Percentiles rank a stretch among this genome's conserved stretches.
Conservation (phyloP, 2,329 filamentous ascomycete genomes). For the Exophiala viscosa region DNA sequence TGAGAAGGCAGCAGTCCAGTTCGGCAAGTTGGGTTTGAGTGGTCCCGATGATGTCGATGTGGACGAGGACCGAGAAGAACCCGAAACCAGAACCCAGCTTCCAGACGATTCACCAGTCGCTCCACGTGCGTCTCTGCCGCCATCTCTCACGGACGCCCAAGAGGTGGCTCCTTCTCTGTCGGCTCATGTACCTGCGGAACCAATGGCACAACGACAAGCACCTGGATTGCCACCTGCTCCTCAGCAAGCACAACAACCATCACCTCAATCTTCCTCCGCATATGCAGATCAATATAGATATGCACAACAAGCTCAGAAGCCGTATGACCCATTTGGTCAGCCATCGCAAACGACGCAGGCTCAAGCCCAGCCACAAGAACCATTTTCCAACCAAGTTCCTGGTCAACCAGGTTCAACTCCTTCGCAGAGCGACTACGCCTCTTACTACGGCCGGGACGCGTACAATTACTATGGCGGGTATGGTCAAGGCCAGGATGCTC, state of each 20-base stretch:
- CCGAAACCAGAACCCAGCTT: slow-evolving; percentile 88
- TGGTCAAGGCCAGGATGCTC: slow-evolving; percentile 70
- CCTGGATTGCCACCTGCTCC: slow-evolving; percentile 60
- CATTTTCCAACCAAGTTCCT: slow-evolving; percentile 54
- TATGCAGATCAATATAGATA: slow-evolving; percentile 49
- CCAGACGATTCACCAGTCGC: slow-evolving; percentile 88
- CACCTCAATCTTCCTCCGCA: slow-evolving; percentile 44
- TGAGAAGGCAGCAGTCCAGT: slow-evolving; percentile 88
- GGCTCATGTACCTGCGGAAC: slow-evolving; percentile 35
- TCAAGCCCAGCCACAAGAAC: slow-evolving; percentile 62
- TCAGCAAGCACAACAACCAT: slow-evolving; percentile 43
- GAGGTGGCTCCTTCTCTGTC: slow-evolving; percentile 39
- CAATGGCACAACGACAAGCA: slow-evolving; percentile 55
- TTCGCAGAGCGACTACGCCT: slow-evolving; percentile 70
- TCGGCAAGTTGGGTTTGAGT: slow-evolving; percentile 89
- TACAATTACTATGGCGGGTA: slow-evolving; percentile 71
- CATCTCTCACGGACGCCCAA: slow-evolving; percentile 51
- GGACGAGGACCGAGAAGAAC: slow-evolving; percentile 90
- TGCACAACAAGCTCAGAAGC: slow-evolving; percentile 61
- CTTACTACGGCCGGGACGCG: slow-evolving; percentile 76
- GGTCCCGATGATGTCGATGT: slow-evolving; percentile 76
- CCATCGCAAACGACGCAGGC: slow-evolving; percentile 56
- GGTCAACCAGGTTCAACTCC: slow-evolving; percentile 57
- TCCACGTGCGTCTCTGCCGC: slow-evolving; percentile 82
- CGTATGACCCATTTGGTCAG: slow-evolving; percentile 81